These are phyloP conservation scores for Diplocarpon rosae DNA, from an alignment of 2,329 filamentous ascomycete species.

Conservation along the genomic window DNA sequence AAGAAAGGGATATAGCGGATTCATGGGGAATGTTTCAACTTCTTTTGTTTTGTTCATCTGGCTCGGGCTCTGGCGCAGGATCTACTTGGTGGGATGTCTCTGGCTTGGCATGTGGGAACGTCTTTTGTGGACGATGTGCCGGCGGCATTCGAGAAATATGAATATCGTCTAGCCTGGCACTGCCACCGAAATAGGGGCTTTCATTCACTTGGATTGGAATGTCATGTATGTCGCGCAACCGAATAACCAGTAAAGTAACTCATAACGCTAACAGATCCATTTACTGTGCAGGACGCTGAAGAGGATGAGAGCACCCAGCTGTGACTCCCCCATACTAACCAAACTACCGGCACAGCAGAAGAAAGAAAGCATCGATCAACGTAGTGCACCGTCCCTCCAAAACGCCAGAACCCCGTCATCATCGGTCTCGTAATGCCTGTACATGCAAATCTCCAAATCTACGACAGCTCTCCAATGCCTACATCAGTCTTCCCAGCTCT, in stretches of 20 bases:
- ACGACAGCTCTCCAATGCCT: background rate
- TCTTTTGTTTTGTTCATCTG: too few species aligned
- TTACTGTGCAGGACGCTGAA: constrained; percentile 13
- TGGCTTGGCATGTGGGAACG: too few species aligned
- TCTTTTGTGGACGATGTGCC: too few species aligned
- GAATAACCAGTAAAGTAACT: background rate
- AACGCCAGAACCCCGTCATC: constrained; percentile 19
- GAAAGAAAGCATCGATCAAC: constrained; percentile 3
- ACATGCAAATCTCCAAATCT: background rate
- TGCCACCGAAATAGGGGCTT: too few species aligned
- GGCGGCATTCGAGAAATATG: too few species aligned
- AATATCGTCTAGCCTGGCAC: too few species aligned
- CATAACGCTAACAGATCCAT: constrained; percentile 8
- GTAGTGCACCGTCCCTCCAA: background rate
- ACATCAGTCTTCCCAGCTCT: constrained; percentile 88
- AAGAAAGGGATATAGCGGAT: too few species aligned
- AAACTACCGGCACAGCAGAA: constrained; percentile 1
- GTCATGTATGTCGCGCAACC: too few species aligned
- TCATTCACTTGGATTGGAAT: too few species aligned
- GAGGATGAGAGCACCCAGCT: constrained; percentile 1
- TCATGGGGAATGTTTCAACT: too few species aligned
- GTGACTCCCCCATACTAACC: constrained; percentile 5
- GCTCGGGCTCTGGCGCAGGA: too few species aligned
- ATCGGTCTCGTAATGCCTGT: constrained; percentile 12
- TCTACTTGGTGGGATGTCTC: too few species aligned